Conservation (phyloP, 345 rosid species). For the Eucalyptus cloeziana region DNA sequence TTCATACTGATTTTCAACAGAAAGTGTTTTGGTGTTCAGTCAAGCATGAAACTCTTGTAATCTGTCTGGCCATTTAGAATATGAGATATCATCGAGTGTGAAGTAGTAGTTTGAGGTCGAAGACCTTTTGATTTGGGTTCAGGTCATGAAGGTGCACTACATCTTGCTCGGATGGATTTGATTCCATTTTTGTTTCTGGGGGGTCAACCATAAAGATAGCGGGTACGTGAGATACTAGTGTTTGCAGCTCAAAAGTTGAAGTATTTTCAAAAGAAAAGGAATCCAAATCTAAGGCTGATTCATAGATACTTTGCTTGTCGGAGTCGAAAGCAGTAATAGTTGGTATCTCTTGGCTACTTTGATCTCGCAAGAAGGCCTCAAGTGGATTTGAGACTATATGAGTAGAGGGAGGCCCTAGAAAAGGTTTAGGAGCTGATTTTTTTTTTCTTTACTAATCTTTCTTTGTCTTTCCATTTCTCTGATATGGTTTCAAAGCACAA, state of each 20-base stretch:
- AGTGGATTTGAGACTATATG: background rate
- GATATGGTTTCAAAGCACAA: background rate
- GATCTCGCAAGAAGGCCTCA: background rate
- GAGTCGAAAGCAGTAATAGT: background rate
- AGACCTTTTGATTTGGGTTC: background rate
- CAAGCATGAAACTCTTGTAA: background rate
- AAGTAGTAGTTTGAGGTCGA: background rate
- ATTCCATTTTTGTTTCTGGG: rapidly evolving
- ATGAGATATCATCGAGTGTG: background rate
- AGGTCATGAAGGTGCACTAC: background rate
- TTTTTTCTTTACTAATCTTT: background rate
- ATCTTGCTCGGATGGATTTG: background rate
- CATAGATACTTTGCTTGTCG: background rate
- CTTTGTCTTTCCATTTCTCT: background rate
- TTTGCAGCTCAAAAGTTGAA: background rate
- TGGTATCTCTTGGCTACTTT: background rate
- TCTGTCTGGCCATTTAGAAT: background rate
- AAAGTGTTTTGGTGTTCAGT: background rate
- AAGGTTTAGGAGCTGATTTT: background rate
- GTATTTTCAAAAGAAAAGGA: background rate
- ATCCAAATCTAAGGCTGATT: background rate
- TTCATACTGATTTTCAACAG: rapidly evolving
- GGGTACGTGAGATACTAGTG: rapidly evolving
- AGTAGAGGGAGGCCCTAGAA: background rate
- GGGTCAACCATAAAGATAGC: background rate